Percentiles rank a stretch among this genome's conserved stretches.
Conservation (phyloP, 1,284 basidiomycete species). For the Kalmanozyma brasiliensis region DNA sequence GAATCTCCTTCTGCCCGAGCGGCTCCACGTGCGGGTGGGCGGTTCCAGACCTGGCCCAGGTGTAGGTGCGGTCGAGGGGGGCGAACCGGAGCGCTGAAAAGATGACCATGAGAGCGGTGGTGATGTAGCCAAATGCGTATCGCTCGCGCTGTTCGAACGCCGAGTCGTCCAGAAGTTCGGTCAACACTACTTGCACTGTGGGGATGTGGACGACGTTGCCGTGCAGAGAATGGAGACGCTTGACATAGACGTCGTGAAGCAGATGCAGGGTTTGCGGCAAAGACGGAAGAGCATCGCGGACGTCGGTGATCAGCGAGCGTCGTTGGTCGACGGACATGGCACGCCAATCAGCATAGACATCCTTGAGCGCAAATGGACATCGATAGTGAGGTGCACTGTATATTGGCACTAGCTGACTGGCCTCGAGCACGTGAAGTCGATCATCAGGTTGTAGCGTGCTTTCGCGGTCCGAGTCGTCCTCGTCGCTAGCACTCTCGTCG, state of each 20-base stretch:
- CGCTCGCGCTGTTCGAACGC: constrained; percentile 27
- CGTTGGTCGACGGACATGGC: constrained; percentile 19
- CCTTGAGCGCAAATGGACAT: constrained; percentile 44
- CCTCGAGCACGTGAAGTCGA: constrained; percentile 18
- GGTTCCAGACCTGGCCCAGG: constrained; percentile 12
- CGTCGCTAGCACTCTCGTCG: constrained; percentile 11
- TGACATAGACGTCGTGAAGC: constrained; percentile 31
- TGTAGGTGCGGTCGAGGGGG: constrained; percentile 29
- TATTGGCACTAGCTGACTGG: constrained; percentile 23
- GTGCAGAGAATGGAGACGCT: constrained; percentile 28
- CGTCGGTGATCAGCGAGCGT: constrained; percentile 11
- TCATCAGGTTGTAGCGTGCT: constrained; percentile 10
- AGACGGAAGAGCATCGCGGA: constrained; percentile 24
- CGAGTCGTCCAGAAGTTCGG: constrained; percentile 27
- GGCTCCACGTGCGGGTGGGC: constrained; percentile 10
- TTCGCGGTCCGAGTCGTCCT: constrained; percentile 17
- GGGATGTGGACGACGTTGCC: constrained; percentile 34
- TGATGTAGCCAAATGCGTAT: constrained; percentile 27
- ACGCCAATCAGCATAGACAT: constrained; percentile 37
- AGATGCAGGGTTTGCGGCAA: constrained; percentile 20
- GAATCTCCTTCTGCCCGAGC: constrained; percentile 27
- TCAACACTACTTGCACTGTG: constrained; percentile 21
- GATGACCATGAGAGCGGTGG: constrained; percentile 39
- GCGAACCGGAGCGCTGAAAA: constrained; percentile 24
- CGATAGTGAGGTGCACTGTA: constrained; percentile 22